These are phyloP conservation scores for Pichia sp. DNA, from an alignment of 1,139 yeast species.

Conservation along the genomic window DNA sequence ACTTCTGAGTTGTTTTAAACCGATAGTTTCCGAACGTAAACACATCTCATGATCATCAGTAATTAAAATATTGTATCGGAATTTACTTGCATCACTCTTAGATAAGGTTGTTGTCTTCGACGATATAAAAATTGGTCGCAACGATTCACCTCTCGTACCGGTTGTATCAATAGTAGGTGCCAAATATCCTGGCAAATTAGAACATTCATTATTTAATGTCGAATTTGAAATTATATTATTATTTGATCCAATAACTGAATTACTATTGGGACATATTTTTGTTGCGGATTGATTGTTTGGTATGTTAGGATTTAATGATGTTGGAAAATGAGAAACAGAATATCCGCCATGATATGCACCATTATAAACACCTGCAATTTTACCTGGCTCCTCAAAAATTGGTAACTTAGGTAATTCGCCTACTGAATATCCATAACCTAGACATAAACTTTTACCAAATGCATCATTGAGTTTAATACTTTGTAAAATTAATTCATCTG, in stretches of 20 bases:
- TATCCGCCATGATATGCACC: slow-evolving; percentile 17
- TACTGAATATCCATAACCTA: slow-evolving; percentile 23
- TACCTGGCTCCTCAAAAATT: slow-evolving; percentile 14
- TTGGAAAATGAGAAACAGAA: slow-evolving; percentile 8
- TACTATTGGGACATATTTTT: not conserved
- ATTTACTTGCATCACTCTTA: slow-evolving; percentile 34
- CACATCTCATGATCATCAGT: slow-evolving; percentile 74
- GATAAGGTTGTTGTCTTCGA: slow-evolving; percentile 15
- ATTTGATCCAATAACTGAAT: not conserved
- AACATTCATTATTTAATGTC: not conserved
- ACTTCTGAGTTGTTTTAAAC: slow-evolving; percentile 52
- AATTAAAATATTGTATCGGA: slow-evolving; percentile 55
- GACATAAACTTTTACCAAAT: slow-evolving; percentile 22
- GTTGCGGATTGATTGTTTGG: not conserved
- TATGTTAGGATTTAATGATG: slow-evolving; percentile 4
- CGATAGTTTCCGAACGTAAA: slow-evolving; percentile 55
- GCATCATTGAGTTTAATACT: slow-evolving; percentile 39
- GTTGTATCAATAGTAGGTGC: slow-evolving; percentile 1
- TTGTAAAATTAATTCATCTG: slow-evolving; percentile 54
- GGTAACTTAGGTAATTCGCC: slow-evolving; percentile 18
- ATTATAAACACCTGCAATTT: slow-evolving; percentile 14
- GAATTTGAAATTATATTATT: not conserved
- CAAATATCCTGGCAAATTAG: not conserved
- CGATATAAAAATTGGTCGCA: slow-evolving; percentile 11
- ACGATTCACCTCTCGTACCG: slow-evolving; percentile 12